Base-by-base conservation (phyloP, 495 filamentous ascomycete species). In the Penicillium crystallinum region DNA sequence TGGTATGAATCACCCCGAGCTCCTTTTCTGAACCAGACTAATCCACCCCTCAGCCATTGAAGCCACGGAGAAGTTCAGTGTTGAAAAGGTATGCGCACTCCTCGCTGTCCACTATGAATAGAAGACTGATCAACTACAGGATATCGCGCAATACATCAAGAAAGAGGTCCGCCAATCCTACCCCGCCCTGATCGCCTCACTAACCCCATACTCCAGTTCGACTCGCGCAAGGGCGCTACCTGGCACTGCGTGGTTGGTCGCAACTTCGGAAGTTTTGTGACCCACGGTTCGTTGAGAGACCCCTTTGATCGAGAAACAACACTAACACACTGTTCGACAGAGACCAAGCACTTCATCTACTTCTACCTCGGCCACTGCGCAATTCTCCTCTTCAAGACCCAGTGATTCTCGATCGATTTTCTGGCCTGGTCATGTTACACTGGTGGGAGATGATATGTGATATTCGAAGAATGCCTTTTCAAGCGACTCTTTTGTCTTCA, bases 271-370 rank as follows among this genome's bases (percentile, higher is more conserved):
- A 97, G 92, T 74, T 99, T 96, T 59, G 95, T 99, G 37, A 99
- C 93, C 22, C 93, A 99, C 64, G 93, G 91, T 95, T 81, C 19
- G 37, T 42, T 11, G 37, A 52, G 6, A 36, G 27, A 22, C 3
- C 6, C 19, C 2, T 41, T 19, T 15, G 15, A 8, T 44, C 4
- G 10, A 31, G 2, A 9, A 31, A 46, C 15, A 23, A 37, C 15
- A 21, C 18, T 25, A 22, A 53, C 52, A 53, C 52, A 53, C 63
- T 63, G 15, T 59, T 31, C 29, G 6, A 4, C 74, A 97, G 91
- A 99, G 69, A 97, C 93, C 35, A 96, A 96, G 74, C 93, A 99
- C 73, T 99, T 99, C 77, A 97, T 97, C 67, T 99, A 99, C 78
- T 99, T 99, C 80, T 97, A 97, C 75, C 88, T 97, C 53, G 93